Base-by-base conservation (phyloP, 192 early-diverging fungal genomes). In the Entomortierella parvispora region DNA sequence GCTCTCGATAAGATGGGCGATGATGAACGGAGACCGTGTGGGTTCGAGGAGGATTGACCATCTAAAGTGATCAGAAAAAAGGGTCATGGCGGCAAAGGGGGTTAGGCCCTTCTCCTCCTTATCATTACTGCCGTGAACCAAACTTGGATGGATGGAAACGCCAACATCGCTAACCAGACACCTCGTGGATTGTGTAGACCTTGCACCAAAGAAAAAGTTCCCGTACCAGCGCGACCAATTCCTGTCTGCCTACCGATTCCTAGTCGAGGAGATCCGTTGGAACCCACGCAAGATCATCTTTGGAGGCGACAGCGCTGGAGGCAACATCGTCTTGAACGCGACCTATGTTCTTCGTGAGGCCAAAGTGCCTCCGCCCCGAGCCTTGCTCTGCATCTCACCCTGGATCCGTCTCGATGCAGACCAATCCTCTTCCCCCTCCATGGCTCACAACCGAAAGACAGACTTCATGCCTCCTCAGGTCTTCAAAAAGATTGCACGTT, bases 401-500 rank as follows among this genome's bases (percentile, higher is more conserved):
- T 77, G 74, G 74, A 49, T 68, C 54, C 74, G 74, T 4, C 43
- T 77, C 22, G 74, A 77, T 34, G 74, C 74, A 18, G 55, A 77
- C n/a, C 47, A 58, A 15, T 29, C 28, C 4, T 44, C 60, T 25
- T 68, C 74, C 12, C 74, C 74, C 7, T 77, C 74, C 6, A 77
- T 77, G 74, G 74, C 74, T 4, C 74, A 64, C 23, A 77, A 77
- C 48, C 74, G 74, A 47, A 62, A 40, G 22, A 64, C 74, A 0
- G 74, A 77, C 48, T 77, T 68, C 46, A 77, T 77, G 74, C 74
- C 74, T 14, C 74, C 74, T 6, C 74, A 77, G 31, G 74, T 77
- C 54, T 77, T 77, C 32, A 55, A 77, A 42, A 77, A 68, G 65
- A 77, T 77, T 58, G 74, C 74, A 0, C 53, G 65, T 1, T 49